Base-by-base conservation (phyloP, 108 stramenopile species). In the Fragilaria crotonensis region DNA sequence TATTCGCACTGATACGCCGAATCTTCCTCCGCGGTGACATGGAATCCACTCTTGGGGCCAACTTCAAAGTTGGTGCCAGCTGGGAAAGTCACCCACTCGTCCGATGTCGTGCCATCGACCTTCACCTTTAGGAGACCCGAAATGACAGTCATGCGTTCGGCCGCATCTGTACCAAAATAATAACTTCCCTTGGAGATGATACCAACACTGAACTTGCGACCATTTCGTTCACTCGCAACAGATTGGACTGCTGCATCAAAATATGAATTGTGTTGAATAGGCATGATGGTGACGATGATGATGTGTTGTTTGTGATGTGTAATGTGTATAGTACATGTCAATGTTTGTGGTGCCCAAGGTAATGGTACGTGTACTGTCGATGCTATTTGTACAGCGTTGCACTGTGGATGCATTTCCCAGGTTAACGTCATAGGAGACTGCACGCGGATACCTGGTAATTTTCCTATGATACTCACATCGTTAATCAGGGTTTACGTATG, bases 81-180 rank as follows among this genome's bases (percentile, higher is more conserved):
- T 0, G 73, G 73, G 45, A 56, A 70, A 49, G 55, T 29, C 32
- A 74, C 54, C 73, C 73, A 74, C 45, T 73, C 67, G 23, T 68
- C 62, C 19, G 49, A 50, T 14, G 36, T 11, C n/a, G 41, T 52
- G 14, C 64, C 73, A 41, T 74, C 68, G 19, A 74, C 27, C 29
- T 70, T 69, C 41, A 45, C 68, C 5, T 52, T 66, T 0, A 74
- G 64, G 62, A 74, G 63, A 0, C 73, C 73, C 5, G 51, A 54
- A n/a, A 74, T 41, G 11, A 74, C 73, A 27, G 73, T 74, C 73
- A 74, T 74, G 2, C 73, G 27, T 30, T 74, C 73, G 21, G 73
- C 73, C 2, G 62, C 63, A 0, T 30, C 68, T 4, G 73, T 70
- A 0, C 73, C 73, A 48, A 74, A 74, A 30, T 70, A 62, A 21